phyloP scores from a whole-genome alignment of 2,329 filamentous ascomycete species.

The Aschersonia sp. region DNA sequence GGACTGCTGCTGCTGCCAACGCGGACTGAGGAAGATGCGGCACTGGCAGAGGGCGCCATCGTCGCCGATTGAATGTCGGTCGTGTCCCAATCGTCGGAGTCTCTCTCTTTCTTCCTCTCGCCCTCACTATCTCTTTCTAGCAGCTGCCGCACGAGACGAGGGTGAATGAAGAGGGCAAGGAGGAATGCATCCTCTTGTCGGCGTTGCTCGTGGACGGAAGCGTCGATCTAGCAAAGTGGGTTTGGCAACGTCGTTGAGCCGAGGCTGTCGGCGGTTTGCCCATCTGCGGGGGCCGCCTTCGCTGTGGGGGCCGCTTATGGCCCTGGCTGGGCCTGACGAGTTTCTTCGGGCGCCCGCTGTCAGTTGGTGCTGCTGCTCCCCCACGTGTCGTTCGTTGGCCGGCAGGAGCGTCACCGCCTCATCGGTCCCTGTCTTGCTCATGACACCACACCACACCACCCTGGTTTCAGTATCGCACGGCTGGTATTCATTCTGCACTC shows the following conservation, averaged over 20 bases:
- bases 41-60: not conserved
- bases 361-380: too few species aligned
- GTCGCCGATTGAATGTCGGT: not conserved
- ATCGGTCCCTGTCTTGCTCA: too few species aligned
- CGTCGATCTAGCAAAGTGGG: not conserved
- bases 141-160: not conserved
- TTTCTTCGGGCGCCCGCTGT: too few species aligned
- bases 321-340: too few species aligned
- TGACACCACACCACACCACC: too few species aligned
- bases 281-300: not conserved
- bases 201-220: not conserved
- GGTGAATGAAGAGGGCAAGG: not conserved
- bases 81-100: not conserved
- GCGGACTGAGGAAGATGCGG: not conserved
- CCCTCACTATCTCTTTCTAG: not conserved
- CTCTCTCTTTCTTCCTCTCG: too few species aligned
- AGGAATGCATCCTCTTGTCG: not conserved
- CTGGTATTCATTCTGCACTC: too few species aligned
- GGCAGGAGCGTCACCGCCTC: too few species aligned
- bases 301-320: too few species aligned
- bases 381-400: too few species aligned
- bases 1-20: constrained; percentile 19
- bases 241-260: not conserved
- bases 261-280: constrained; percentile 1
- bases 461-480: too few species aligned